Evolutionary conservation across 164 flowering plant species (phyloP).

Genomic region (Vitis labrusca): DNA sequence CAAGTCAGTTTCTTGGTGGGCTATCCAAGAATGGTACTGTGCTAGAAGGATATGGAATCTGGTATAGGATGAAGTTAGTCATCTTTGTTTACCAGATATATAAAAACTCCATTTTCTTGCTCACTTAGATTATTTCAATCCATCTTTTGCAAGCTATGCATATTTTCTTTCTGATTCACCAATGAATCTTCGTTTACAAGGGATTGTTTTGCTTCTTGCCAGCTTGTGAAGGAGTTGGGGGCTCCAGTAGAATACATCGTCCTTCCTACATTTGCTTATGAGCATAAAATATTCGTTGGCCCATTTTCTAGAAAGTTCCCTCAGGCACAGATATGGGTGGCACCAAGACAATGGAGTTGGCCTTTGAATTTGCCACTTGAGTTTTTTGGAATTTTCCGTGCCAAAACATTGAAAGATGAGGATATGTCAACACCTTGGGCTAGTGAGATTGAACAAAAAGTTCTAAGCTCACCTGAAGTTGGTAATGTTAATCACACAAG

Average conservation of each 20-base stretch:
- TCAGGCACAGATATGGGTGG: slow-evolving; percentile 88
- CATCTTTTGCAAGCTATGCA: not conserved
- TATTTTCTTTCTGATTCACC: not conserved
- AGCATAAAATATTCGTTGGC: slow-evolving; percentile 95
- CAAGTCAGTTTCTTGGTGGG: not conserved
- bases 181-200: not conserved
- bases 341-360: slow-evolving; percentile 99
- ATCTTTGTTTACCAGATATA: not conserved
- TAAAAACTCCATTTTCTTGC: not conserved
- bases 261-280: slow-evolving; percentile 97
- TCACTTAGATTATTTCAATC: not conserved
- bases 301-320: slow-evolving; percentile 98
- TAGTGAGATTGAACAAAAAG: slow-evolving; percentile 89
- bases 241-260: slow-evolving; percentile 92
- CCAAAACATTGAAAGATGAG: slow-evolving; percentile 74
- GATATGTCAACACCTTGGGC: slow-evolving; percentile 84
- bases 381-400: slow-evolving; percentile 88
- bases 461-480: slow-evolving; percentile 95
- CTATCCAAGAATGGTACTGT: not conserved
- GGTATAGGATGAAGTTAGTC: not conserved
- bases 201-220: slow-evolving; percentile 18
- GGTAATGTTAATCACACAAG: slow-evolving; percentile 42
- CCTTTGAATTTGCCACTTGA: slow-evolving; percentile 93
- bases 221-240: slow-evolving; percentile 88
- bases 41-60: not conserved